Evolutionary conservation across 75 land plant genomes (phyloP).

Genomic region (Ceratopteris richardii): DNA sequence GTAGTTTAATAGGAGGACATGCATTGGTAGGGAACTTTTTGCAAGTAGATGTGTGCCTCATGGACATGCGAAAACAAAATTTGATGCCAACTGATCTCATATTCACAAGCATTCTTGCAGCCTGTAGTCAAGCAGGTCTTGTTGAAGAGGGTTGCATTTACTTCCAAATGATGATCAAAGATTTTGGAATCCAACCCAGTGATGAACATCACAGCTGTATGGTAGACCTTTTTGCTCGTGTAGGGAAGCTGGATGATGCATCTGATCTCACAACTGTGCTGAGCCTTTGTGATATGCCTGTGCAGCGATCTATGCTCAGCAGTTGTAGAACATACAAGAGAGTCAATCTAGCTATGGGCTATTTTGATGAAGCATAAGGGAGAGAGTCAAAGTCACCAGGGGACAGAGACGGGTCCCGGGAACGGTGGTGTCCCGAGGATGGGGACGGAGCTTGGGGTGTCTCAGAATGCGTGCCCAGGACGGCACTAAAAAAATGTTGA

Average conservation of each 20-base stretch:
- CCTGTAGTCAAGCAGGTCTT: conserved; percentile 5
- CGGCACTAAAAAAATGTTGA: no score
- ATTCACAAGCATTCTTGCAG: conserved; percentile 16
- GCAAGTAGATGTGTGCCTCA: conserved; percentile 5
- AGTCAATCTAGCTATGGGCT: background rate
- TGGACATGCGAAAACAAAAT: conserved; percentile 13
- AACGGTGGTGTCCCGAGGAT: no score
- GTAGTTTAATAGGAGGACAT: conserved; percentile 5
- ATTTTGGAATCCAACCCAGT: background rate
- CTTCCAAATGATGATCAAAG: background rate
- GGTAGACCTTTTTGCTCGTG: background rate
- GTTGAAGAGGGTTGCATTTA: background rate
- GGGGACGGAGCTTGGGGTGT: no score
- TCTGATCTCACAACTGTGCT: background rate
- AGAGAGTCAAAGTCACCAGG: no score
- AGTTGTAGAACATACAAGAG: background rate
- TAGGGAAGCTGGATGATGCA: background rate
- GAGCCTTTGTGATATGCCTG: background rate
- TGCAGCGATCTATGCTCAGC: background rate
- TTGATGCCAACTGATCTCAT: conserved; percentile 8
- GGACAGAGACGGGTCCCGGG: no score
- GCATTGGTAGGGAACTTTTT: conserved; percentile 5
- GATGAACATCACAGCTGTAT: conserved; percentile 3
- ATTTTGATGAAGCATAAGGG: conserved; percentile 1
- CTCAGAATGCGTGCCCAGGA: no score